A percentile compares a stretch with the other conserved stretches of the same genome.
phyloP scores from a whole-genome alignment of 2,329 filamentous ascomycete species.

The Karstenula rhodostoma region DNA sequence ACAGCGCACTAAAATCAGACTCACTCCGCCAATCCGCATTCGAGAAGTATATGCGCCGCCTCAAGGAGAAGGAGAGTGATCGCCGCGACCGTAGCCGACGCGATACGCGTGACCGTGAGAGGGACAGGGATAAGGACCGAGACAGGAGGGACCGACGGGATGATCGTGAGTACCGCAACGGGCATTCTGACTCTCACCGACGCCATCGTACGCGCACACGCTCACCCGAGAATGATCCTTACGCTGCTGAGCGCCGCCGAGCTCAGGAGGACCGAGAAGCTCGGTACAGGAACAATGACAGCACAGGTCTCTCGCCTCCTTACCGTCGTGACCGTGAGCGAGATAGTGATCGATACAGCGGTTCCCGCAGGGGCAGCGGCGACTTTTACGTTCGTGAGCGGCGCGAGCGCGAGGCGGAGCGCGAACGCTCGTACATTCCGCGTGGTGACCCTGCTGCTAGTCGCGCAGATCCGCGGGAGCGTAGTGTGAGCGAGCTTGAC shows the following conservation, averaged over 20 bases:
- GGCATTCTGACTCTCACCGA: slow-evolving; percentile 49
- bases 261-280: slow-evolving; percentile 94
- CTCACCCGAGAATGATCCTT: slow-evolving; percentile 90
- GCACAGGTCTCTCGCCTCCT: slow-evolving; percentile 67
- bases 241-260: slow-evolving; percentile 93
- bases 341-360: slow-evolving; percentile 50
- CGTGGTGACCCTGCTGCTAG: slow-evolving; percentile 43
- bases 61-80: slow-evolving; percentile 88
- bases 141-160: slow-evolving; percentile 46
- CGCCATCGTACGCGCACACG: slow-evolving; percentile 72
- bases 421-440: slow-evolving; percentile 80
- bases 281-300: slow-evolving; percentile 84
- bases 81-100: slow-evolving; percentile 53
- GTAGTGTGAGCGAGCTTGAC: slow-evolving; percentile 83
- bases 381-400: slow-evolving; percentile 85
- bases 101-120: slow-evolving; percentile 54
- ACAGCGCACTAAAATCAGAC: slow-evolving; percentile 81
- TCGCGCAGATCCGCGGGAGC: slow-evolving; percentile 79
- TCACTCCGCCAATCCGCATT: slow-evolving; percentile 84
- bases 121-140: slow-evolving; percentile 40
- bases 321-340: slow-evolving; percentile 53
- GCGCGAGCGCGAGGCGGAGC: slow-evolving; percentile 86
- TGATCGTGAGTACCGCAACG: slow-evolving; percentile 52
- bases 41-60: slow-evolving; percentile 87
- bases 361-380: slow-evolving; percentile 67